Evolutionary conservation across 495 filamentous ascomycete species (phyloP).

Genomic region (Podospora didyma): DNA sequence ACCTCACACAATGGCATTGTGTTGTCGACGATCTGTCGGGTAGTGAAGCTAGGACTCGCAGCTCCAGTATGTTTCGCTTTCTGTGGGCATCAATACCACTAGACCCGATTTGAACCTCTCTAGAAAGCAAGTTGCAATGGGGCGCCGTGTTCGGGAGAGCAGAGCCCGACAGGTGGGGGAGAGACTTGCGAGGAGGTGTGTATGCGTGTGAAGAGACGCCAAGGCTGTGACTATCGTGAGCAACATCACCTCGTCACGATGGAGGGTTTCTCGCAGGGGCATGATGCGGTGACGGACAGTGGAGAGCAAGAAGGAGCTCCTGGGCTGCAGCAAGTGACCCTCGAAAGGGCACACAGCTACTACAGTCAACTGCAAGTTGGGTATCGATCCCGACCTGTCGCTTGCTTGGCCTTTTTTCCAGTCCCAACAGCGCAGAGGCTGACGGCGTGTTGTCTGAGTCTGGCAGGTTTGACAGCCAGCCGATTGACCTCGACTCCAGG

Average conservation of each 20-base stretch:
- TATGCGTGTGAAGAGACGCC: background rate
- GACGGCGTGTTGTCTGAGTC: no score
- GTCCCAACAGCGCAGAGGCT: no score
- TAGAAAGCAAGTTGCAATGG: background rate
- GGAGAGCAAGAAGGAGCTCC: no score
- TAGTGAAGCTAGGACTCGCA: background rate
- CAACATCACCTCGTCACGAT: background rate
- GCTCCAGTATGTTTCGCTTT: background rate
- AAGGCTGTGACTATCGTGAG: constrained; percentile 11
- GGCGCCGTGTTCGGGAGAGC: constrained; percentile 1
- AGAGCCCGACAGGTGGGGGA: constrained; percentile 7
- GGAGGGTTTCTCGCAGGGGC: background rate
- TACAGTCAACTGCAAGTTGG: no score
- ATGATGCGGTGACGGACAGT: no score
- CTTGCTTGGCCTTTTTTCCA: no score
- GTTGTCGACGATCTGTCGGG: background rate
- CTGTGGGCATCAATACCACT: background rate
- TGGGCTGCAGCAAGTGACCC: no score
- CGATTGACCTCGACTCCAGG: no score
- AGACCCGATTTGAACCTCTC: background rate
- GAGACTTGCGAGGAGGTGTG: background rate
- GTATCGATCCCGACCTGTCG: no score
- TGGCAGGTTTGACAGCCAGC: no score
- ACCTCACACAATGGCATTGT: background rate
- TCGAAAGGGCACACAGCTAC: no score